These are phyloP conservation scores for Syzygium grande DNA, from an alignment of 345 rosid genomes.

Conservation along the genomic window DNA sequence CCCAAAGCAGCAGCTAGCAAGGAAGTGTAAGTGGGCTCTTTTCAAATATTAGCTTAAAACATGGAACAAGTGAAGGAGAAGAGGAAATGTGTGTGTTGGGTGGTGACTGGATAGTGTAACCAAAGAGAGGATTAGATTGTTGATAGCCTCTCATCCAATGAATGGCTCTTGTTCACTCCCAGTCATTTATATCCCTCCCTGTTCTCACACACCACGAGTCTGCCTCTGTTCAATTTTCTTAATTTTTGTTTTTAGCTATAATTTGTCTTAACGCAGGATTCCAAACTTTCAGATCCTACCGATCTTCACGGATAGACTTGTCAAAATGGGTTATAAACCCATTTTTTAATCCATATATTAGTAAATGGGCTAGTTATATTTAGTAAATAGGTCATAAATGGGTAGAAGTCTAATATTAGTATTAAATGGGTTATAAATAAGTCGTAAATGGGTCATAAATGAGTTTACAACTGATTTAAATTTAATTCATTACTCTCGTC, in stretches of 20 bases:
- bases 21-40: background rate
- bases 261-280: background rate
- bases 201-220: background rate
- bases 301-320: background rate
- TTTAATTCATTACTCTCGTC: too few relatives aligned
- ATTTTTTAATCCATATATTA: too few relatives aligned
- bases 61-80: background rate
- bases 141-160: conserved; percentile 68
- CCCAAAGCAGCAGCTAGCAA: background rate
- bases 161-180: conserved; percentile 32
- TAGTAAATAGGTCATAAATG: too few relatives aligned
- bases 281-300: background rate
- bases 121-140: conserved; percentile 62
- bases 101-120: background rate
- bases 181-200: background rate
- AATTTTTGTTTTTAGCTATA: background rate
- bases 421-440: too few relatives aligned
- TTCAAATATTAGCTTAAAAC: background rate
- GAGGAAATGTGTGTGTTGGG: background rate
- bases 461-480: too few relatives aligned
- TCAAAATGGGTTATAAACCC: too few relatives aligned
- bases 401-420: too few relatives aligned
- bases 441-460: too few relatives aligned
- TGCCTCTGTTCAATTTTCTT: background rate
- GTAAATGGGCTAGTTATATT: too few relatives aligned